Evolutionary conservation across 352 stramenopile species (phyloP), one percentile per base, ranked within the genome.

Genomic region (Thalassiosira allenii): DNA sequence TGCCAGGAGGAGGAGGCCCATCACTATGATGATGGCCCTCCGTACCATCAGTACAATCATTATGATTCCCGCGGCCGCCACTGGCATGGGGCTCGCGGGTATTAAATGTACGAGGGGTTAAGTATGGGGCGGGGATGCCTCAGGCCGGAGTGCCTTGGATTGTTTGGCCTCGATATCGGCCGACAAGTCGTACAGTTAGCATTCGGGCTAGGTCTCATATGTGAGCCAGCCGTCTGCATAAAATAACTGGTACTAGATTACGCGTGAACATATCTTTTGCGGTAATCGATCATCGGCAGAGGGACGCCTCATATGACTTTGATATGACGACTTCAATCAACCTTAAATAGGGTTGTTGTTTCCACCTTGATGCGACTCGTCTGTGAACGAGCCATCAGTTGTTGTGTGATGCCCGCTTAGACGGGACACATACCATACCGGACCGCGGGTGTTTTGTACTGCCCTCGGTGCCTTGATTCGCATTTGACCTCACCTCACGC

Each of bases 291-390:
- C 37, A 17, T 47, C 37, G 37, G 37, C 37, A 47, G 37, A 47
- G 37, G 37, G 37, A 47, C 37, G 37, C 37, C 37, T 47, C 37
- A 47, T 47, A 47, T 47, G 37, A 9, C 37, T 47, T 47, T 17
- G 37, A 47, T 47, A 47, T 47, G 37, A 47, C 37, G 37, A 47
- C 37, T n/a, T n/a, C n/a, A n/a, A n/a, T n/a, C n/a, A n/a, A n/a
- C n/a, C n/a, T n/a, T n/a, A n/a, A n/a, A n/a, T n/a, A n/a, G n/a
- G n/a, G n/a, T n/a, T n/a, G n/a, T n/a, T n/a, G n/a, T n/a, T n/a
- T n/a, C n/a, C n/a, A n/a, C n/a, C 22, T 11, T 5, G 51, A 59
- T 3, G 51, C 22, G 3, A 2, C 29, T n/a, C 12, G 27, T 79
- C 0, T n/a, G n/a, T n/a, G n/a, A n/a, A n/a, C n/a, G n/a, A n/a